Conservation (phyloP, 345 rosid genomes). For the Syzygium oleosum region DNA sequence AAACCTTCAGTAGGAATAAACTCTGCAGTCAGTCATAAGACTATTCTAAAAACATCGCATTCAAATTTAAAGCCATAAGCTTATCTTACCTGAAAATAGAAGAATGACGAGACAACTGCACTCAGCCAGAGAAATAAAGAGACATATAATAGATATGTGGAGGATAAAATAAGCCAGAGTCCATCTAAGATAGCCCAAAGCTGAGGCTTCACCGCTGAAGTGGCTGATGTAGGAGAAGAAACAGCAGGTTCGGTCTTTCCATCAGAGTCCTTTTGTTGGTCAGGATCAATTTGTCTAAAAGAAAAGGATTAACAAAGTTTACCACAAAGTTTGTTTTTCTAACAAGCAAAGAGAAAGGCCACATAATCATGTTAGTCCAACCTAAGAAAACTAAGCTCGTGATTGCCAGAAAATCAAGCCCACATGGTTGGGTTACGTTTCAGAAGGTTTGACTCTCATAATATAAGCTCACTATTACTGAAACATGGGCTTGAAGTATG, state of each 20-base stretch:
- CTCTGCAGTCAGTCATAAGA: not conserved
- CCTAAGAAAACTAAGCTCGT: not conserved
- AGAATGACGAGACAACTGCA: slow-evolving; percentile 91
- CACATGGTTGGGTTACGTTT: not conserved
- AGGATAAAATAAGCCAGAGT: slow-evolving; percentile 62
- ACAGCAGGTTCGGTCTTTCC: slow-evolving; percentile 21
- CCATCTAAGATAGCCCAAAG: slow-evolving; percentile 79
- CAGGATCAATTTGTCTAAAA: slow-evolving; percentile 34
- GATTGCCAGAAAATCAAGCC: not conserved
- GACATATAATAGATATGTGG: slow-evolving; percentile 65
- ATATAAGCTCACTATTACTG: not conserved
- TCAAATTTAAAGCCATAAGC: not conserved
- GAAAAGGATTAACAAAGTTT: slow-evolving; percentile 4
- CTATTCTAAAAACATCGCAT: not conserved
- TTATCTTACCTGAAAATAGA: slow-evolving; percentile 79
- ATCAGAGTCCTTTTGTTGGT: slow-evolving; percentile 28
- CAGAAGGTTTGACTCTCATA: not conserved
- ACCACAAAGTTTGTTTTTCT: not conserved
- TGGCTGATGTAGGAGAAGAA: slow-evolving; percentile 39
- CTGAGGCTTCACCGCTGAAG: slow-evolving; percentile 42
- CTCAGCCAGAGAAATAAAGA: slow-evolving; percentile 91
- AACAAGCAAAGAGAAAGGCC: not conserved
- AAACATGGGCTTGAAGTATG: not conserved
- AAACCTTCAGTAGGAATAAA: not conserved
- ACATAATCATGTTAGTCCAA: not conserved